Evolutionary conservation across 257 asterid genomes (phyloP).

Genomic region (Solanum appendiculatum): DNA sequence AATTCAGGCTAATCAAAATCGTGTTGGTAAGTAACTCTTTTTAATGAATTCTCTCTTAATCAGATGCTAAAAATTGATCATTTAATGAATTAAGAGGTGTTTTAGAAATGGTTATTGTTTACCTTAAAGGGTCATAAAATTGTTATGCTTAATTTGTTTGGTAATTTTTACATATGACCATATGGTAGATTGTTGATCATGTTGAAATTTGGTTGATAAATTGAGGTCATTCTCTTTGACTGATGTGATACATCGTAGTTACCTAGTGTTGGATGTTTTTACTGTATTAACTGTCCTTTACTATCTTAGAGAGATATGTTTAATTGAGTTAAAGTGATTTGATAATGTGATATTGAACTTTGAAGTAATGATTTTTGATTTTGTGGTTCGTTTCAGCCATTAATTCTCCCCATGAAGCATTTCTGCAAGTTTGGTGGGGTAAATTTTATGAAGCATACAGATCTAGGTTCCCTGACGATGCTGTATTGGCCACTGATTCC

Average conservation of each 20-base stretch:
- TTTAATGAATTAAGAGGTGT: not conserved
- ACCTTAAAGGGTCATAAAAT: not conserved
- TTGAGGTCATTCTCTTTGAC: not conserved
- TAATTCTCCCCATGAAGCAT: conserved; percentile 5
- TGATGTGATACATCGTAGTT: not conserved
- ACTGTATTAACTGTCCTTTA: not conserved
- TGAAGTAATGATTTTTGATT: not conserved
- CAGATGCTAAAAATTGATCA: not conserved
- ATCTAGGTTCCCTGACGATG: not conserved
- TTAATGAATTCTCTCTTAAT: not conserved
- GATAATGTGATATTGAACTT: not conserved
- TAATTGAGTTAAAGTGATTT: not conserved
- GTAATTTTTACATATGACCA: not conserved
- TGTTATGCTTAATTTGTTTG: not conserved
- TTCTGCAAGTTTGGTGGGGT: conserved; percentile 21
- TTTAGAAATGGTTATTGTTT: not conserved
- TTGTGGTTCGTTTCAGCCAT: not conserved
- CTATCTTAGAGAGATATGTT: not conserved
- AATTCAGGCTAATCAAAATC: conserved; percentile 8
- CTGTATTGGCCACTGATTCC: not conserved
- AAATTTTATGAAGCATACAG: conserved; percentile 8
- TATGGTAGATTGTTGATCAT: not conserved
- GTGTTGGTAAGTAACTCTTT: conserved; percentile 14
- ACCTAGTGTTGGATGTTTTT: not conserved
- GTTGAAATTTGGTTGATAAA: not conserved